Percentiles rank a stretch among this genome's conserved stretches.
Evolutionary conservation across 192 early-diverging fungal species (phyloP).

Genomic region (Mortierella hygrophila): DNA sequence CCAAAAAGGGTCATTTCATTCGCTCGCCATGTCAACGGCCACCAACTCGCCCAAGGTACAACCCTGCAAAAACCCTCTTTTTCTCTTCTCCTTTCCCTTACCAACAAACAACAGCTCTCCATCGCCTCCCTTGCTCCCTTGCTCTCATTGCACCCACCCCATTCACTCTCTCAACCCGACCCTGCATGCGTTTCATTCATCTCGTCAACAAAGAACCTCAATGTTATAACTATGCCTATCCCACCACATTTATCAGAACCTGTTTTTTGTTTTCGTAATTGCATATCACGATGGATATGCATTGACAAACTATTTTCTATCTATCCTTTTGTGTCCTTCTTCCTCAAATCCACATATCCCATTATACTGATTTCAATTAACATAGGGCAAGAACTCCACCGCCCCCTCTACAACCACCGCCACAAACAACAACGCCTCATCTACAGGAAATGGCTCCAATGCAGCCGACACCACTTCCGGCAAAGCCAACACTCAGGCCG

Average conservation of each 20-base stretch:
- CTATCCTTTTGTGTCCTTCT: background rate
- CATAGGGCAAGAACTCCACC: background rate
- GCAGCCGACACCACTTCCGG: background rate
- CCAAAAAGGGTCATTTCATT: background rate
- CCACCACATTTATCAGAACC: too few species aligned
- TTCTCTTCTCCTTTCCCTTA: background rate
- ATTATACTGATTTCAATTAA: background rate
- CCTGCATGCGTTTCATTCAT: too few species aligned
- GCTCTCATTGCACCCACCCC: background rate
- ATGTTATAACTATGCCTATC: too few species aligned
- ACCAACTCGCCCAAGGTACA: conserved; percentile 35
- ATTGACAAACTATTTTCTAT: background rate
- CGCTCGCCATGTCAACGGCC: conserved; percentile 18
- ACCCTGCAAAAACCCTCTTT: background rate
- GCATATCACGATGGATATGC: too few species aligned
- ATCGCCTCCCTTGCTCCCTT: background rate
- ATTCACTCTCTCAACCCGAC: background rate
- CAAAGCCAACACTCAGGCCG: background rate
- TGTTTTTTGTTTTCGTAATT: too few species aligned
- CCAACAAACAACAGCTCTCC: background rate
- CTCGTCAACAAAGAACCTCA: too few species aligned
- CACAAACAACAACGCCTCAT: background rate
- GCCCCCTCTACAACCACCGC: background rate
- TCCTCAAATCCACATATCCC: background rate
- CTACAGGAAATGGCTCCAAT: background rate